Evolutionary conservation across 306 rosid species (phyloP).

Genomic region (Begonia fuchsioides): DNA sequence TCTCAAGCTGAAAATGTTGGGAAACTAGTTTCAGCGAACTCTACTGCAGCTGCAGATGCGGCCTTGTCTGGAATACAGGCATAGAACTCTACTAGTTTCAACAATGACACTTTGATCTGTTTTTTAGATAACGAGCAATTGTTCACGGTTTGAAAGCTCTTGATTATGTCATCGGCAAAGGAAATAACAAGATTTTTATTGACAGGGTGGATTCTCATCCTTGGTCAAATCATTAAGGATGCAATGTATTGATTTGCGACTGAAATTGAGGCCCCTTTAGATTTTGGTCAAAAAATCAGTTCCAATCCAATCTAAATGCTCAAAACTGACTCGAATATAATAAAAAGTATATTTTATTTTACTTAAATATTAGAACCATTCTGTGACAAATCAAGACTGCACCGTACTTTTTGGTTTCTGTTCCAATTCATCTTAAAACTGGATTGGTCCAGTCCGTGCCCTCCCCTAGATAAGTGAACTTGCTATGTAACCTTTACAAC

Average conservation of each 20-base stretch:
- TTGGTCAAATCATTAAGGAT: constrained; percentile 51
- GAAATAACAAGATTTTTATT: constrained; percentile 10
- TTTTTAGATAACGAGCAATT: too few relatives aligned
- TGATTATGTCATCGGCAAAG: constrained; percentile 6
- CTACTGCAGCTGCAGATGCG: constrained; percentile 84
- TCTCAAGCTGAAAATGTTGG: constrained; percentile 88
- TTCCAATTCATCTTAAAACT: too few relatives aligned
- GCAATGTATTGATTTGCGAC: constrained; percentile 81
- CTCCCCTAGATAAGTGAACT: neutral
- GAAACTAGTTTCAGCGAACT: constrained; percentile 49
- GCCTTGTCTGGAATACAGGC: constrained; percentile 93
- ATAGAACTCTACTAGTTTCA: constrained; percentile 14
- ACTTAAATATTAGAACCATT: too few relatives aligned
- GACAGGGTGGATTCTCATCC: constrained; percentile 87
- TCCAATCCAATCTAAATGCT: too few relatives aligned
- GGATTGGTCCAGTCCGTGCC: too few relatives aligned
- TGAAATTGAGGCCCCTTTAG: constrained; percentile 93
- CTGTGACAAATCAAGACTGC: too few relatives aligned
- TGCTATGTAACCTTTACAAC: constrained; percentile 2
- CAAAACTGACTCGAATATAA: too few relatives aligned
- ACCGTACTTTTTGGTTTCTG: too few relatives aligned
- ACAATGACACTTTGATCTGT: neutral
- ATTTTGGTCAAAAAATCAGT: constrained; percentile 92
- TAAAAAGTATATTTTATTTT: too few relatives aligned
- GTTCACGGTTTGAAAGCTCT: neutral